Base-by-base conservation (phyloP, 2,329 filamentous ascomycete species). In the Blastomyces gilchristii region DNA sequence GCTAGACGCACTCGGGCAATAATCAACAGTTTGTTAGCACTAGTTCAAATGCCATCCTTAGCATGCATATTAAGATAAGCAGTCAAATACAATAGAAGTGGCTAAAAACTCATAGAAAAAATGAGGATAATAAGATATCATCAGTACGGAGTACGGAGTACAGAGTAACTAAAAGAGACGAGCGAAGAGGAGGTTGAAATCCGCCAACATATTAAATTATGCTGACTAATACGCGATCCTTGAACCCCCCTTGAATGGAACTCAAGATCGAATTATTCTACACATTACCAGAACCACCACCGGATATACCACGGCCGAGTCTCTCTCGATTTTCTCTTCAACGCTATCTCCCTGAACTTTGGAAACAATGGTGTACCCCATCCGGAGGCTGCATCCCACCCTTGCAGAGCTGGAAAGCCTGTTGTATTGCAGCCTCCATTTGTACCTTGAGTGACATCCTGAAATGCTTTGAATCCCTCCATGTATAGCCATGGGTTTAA, bases 361-460 rank as follows among this genome's bases (percentile, higher is more conserved):
- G 54, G 54, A 58, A 58, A 58, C 54, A 37, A 58, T 22, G 71
- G 72, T 3, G 71, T 75, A 6, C 73, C 73, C 41, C 71, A 64
- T 14, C 72, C 73, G 6, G 71, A 73, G 14, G 74, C 72, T 1
- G 73, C 71, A 68, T 74, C 72, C 73, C 72, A 75, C 9, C 73
- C 73, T 45, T 62, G 45, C 3, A 69, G 67, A 18, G 68, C 68
- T 37, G 67, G 65, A 64, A 75, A 75, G 7, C 73, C 73, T 4
- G 66, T 62, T 1, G 71, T 72, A 22, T 72, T 71, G 65, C 73
- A 75, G 0, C 73, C 72, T 45, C 67, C 63, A 63, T 71, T 73
- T 5, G 67, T 66, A 4, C 73, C 73, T 45, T 66, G 68, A 8
- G 69, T 72, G 54, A 75, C 67, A 68, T 75, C 72, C 12, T 70